Evolutionary conservation across 225 moss, liverwort and hornwort genomes (phyloP).

Genomic region (Physcomitrium patens): DNA sequence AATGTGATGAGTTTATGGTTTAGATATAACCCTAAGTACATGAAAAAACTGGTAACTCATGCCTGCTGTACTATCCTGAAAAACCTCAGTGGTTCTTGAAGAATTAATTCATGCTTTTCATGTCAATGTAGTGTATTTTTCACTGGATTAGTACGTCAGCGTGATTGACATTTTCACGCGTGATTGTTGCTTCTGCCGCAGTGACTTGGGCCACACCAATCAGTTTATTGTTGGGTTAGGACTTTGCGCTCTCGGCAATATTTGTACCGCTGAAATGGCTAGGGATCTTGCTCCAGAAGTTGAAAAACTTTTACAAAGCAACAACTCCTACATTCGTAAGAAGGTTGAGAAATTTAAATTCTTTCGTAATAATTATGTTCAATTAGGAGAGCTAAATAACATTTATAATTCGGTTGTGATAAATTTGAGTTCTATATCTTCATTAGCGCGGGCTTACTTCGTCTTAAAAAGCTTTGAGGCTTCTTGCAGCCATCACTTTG

Average conservation of each 20-base stretch:
- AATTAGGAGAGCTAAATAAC: conserved; percentile 10
- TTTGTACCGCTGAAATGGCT: conserved; percentile 97
- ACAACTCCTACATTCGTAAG: conserved; percentile 94
- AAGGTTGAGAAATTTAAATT: conserved; percentile 59
- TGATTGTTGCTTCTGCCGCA: conserved; percentile 49
- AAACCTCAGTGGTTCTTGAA: conserved; percentile 5
- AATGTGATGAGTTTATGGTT: conserved; percentile 15
- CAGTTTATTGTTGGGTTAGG: conserved; percentile 95
- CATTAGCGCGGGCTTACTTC: background rate
- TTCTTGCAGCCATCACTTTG: conserved; percentile 19
- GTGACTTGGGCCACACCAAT: conserved; percentile 89
- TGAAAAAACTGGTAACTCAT: background rate
- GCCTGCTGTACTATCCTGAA: background rate
- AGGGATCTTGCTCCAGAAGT: conserved; percentile 93
- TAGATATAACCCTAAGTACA: background rate
- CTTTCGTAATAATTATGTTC: background rate
- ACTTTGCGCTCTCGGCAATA: conserved; percentile 90
- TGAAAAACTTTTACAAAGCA: conserved; percentile 86
- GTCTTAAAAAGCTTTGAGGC: conserved; percentile 7
- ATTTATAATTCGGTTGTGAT: background rate
- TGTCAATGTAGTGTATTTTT: conserved; percentile 21
- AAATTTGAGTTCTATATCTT: background rate
- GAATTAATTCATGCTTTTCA: conserved; percentile 2
- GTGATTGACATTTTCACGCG: conserved; percentile 13
- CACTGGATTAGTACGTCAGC: conserved; percentile 14